Conservation (phyloP, 2,329 filamentous ascomycete genomes). For the Coniochaeta prunicola region DNA sequence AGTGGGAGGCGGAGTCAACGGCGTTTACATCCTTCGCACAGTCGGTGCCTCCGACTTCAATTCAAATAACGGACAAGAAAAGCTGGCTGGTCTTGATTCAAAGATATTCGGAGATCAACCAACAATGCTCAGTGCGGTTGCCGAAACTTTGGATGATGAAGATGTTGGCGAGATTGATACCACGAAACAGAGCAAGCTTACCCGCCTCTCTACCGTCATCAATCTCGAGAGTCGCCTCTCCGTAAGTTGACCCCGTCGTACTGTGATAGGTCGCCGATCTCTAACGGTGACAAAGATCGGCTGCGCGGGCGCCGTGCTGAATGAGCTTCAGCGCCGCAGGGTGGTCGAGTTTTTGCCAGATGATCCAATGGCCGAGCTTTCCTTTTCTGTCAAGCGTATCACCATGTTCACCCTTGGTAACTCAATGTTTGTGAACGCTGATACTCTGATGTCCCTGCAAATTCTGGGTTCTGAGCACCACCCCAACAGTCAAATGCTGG, state of each 20-base stretch:
- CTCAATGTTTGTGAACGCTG: conserved; percentile 71
- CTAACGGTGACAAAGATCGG: too few relatives aligned
- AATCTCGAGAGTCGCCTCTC: conserved; percentile 69
- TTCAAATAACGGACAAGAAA: conserved; percentile 58
- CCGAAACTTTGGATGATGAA: conserved; percentile 20
- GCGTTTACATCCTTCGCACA: conserved; percentile 51
- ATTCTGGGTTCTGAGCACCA: conserved; percentile 78
- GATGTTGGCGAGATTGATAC: conserved; percentile 25
- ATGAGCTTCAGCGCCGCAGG: conserved; percentile 64
- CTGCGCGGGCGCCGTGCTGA: conserved; percentile 82
- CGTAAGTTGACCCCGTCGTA: conserved; percentile 37
- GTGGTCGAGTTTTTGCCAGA: conserved; percentile 56
- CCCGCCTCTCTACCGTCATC: conserved; percentile 63
- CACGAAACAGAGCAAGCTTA: conserved; percentile 52
- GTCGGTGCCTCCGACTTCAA: conserved; percentile 67
- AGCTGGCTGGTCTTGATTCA: conserved; percentile 52
- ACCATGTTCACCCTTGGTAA: conserved; percentile 66
- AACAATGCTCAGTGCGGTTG: conserved; percentile 47
- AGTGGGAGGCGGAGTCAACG: conserved; percentile 9
- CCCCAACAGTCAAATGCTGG: conserved; percentile 72
- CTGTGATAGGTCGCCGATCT: too few relatives aligned
- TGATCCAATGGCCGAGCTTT: conserved; percentile 42
- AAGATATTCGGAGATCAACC: conserved; percentile 39
- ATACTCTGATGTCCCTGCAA: conserved; percentile 76
- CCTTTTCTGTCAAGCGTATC: conserved; percentile 56